Percentiles rank a stretch among this genome's conserved stretches.
phyloP scores from a whole-genome alignment of 768 basidiomycete species.

The Sporobolomyces phaffii region DNA sequence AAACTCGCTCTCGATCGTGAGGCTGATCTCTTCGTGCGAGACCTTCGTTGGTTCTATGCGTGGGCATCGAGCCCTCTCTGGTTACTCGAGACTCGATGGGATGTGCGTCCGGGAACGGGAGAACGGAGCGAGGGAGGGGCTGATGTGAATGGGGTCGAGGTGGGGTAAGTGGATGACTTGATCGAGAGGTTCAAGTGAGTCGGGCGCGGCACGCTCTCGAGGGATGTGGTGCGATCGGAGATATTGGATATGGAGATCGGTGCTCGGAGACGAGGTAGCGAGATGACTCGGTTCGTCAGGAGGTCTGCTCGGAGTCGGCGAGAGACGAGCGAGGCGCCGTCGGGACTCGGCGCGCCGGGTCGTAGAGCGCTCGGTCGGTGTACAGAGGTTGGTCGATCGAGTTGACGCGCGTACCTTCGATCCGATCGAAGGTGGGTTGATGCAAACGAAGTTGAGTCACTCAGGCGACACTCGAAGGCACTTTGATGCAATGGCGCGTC shows the following conservation, averaged over 20 bases:
- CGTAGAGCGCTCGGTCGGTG: too few species aligned
- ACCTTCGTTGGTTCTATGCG: neutral
- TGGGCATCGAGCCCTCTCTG: conserved; percentile 4
- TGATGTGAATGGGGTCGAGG: neutral
- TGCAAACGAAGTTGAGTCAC: too few species aligned
- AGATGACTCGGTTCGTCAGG: neutral
- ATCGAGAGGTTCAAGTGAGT: neutral
- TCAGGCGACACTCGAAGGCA: too few species aligned
- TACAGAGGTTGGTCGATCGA: too few species aligned
- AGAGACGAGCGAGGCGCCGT: neutral
- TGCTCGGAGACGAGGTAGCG: neutral
- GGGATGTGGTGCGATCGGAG: neutral
- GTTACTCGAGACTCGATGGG: neutral
- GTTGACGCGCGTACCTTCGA: too few species aligned
- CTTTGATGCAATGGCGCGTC: too few species aligned
- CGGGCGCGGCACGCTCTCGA: too few species aligned
- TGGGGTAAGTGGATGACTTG: neutral
- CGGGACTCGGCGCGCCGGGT: too few species aligned
- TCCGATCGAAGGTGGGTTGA: too few species aligned
- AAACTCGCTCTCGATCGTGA: conserved; percentile 10
- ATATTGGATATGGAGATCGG: conserved; percentile 2
- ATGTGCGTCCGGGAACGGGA: neutral
- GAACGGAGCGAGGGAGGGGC: neutral
- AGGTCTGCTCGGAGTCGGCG: too few species aligned
- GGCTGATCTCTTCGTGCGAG: conserved; percentile 2